These are phyloP conservation scores for Magnolia kwangsiensis DNA, from an alignment of 164 flowering plant species.

Conservation along the genomic window DNA sequence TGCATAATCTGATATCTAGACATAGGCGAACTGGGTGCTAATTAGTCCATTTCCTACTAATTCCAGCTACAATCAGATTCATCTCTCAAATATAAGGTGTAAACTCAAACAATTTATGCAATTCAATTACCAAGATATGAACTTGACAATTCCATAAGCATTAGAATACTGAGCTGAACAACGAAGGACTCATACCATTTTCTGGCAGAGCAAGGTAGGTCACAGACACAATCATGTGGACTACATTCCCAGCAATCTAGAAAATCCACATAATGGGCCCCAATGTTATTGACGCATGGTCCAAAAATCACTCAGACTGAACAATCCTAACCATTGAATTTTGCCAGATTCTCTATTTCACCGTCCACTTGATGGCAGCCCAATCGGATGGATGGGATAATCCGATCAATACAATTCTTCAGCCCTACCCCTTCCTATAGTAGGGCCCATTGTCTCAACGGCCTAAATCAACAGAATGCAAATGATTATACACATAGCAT, in stretches of 20 bases:
- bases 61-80: background rate
- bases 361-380: background rate
- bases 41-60: background rate
- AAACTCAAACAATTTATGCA: background rate
- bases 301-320: background rate
- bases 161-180: too few relatives aligned
- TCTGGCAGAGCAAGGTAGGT: background rate
- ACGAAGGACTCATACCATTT: too few relatives aligned
- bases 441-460: too few relatives aligned
- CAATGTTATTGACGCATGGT: background rate
- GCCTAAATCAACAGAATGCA: too few relatives aligned
- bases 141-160: background rate
- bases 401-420: background rate
- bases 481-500: too few relatives aligned
- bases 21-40: background rate
- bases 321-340: background rate
- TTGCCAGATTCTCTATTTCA: background rate
- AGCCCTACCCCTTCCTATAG: background rate
- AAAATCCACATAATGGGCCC: background rate
- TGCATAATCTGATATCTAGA: background rate
- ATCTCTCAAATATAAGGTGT: background rate
- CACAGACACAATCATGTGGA: background rate
- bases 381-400: background rate
- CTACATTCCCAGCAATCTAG: background rate
- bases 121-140: background rate